Base-by-base conservation (phyloP, 805 yeast species). In the Candida anglica region DNA sequence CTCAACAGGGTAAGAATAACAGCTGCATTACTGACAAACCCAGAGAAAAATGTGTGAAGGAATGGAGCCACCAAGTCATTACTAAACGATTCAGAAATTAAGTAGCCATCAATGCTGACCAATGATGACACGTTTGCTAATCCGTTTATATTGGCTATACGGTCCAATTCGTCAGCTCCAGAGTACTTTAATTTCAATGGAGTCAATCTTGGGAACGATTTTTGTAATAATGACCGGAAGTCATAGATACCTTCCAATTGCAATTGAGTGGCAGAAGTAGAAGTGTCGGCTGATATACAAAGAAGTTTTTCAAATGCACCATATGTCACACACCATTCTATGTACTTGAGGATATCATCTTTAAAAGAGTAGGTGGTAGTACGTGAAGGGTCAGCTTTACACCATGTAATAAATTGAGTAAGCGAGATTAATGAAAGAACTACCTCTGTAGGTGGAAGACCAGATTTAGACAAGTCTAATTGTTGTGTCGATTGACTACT, bases 221-320 rank as follows among this genome's bases (percentile, higher is more conserved):
- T 75, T 47, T 85, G 88, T 26, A 85, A 61, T 20, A 83, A 58
- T 0, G 82, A 63, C 47, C 87, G 71, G 36, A 82, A 72, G 43
- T 83, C 86, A 49, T 79, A 84, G 26, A 79, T 71, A 29, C 73
- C 59, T n/a, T n/a, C n/a, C n/a, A n/a, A n/a, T n/a, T n/a, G n/a
- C 22, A 69, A 49, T 14, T 48, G 51, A 3, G 71, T 60, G 6
- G 58, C 39, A 0, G 58, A 50, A 2, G 70, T 58, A 0, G 60
- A 36, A 3, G 83, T 71, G 34, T 79, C 87, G 1, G 87, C 80
- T 2, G 81, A 55, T 27, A 75, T 60, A 15, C 77, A 70, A 46
- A 85, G 59, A 15, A 85, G 53, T 47, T 78, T 82, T 50, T 85
- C 93, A 43, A 83, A 58, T 0, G 86, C 86, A 25, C 91, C 93